Conservation (phyloP, 352 stramenopile species). For the Globisporangium viniferum region DNA sequence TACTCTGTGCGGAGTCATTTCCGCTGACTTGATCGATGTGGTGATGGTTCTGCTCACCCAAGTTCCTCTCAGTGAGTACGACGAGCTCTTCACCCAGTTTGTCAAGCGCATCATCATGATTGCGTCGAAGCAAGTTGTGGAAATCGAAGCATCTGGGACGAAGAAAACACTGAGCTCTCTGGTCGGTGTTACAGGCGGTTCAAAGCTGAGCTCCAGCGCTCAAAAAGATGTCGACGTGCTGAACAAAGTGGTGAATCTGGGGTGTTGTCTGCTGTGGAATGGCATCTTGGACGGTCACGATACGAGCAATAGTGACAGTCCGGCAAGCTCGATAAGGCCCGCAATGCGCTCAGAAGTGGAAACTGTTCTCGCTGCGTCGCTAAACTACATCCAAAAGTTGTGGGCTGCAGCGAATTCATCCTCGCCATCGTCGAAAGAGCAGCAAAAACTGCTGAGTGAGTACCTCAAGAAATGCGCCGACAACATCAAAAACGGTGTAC, state of each 20-base stretch:
- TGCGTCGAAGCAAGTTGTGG: conserved; percentile 64
- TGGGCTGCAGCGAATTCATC: conserved; percentile 45
- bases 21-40: conserved; percentile 72
- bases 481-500: conserved; percentile 51
- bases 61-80: conserved; percentile 65
- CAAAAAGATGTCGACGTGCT: conserved; percentile 71
- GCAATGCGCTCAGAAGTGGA: conserved; percentile 53
- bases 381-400: conserved; percentile 69
- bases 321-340: conserved; percentile 19
- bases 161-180: conserved; percentile 76
- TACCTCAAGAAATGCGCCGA: conserved; percentile 74
- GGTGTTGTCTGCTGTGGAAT: conserved; percentile 81
- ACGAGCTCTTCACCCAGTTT: conserved; percentile 75
- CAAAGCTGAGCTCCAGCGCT: conserved; percentile 39
- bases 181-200: conserved; percentile 50
- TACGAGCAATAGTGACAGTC: conserved; percentile 18
- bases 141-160: conserved; percentile 56
- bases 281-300: conserved; percentile 38
- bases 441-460: conserved; percentile 64
- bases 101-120: conserved; percentile 76
- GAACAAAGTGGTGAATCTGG: conserved; percentile 70
- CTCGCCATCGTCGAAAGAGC: conserved; percentile 58
- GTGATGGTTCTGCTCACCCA: conserved; percentile 73
- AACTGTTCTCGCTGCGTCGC: conserved; percentile 56
- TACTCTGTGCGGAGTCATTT: conserved; percentile 57